Conservation (phyloP, 2,329 filamentous ascomycete genomes). For the Apiospora kogelbergensis region DNA sequence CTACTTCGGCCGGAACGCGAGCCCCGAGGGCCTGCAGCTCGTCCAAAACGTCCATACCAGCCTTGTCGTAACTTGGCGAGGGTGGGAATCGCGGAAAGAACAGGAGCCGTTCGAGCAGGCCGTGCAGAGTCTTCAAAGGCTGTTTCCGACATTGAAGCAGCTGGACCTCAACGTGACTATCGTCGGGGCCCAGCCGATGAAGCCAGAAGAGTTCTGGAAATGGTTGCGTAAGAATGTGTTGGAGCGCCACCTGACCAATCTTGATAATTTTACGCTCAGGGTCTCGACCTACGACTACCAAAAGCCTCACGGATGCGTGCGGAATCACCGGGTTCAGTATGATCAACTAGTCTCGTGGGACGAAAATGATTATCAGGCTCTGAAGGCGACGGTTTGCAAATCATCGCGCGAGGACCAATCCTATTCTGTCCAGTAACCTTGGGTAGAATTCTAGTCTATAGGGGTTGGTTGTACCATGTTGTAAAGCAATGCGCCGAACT, state of each 20-base stretch:
- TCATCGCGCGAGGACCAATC: background rate
- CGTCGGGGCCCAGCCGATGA: conserved; percentile 17
- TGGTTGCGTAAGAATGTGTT: conserved; percentile 18
- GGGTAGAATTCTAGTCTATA: background rate
- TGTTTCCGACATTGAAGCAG: conserved; percentile 15
- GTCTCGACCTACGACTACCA: conserved; percentile 10
- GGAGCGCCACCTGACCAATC: conserved; percentile 15
- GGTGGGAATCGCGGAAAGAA: conserved; percentile 13
- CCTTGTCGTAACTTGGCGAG: conserved; percentile 11
- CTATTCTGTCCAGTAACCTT: background rate
- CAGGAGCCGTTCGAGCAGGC: conserved; percentile 9
- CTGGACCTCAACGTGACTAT: conserved; percentile 21
- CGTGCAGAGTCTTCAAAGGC: conserved; percentile 12
- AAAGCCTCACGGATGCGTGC: background rate
- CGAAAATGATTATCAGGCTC: background rate
- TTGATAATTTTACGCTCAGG: conserved; percentile 21
- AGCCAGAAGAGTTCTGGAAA: conserved; percentile 18
- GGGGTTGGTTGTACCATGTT: background rate
- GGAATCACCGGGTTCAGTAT: too few species aligned
- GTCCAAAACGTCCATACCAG: conserved; percentile 18
- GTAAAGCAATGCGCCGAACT: background rate
- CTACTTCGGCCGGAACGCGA: conserved; percentile 21
- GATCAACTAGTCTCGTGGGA: background rate
- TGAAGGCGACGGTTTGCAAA: background rate
- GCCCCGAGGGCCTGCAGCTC: conserved; percentile 18